Percentiles rank a stretch among this genome's conserved stretches.
Evolutionary conservation across 371 early-diverging fungal genomes (phyloP).

Genomic region (Mortierella sp.): DNA sequence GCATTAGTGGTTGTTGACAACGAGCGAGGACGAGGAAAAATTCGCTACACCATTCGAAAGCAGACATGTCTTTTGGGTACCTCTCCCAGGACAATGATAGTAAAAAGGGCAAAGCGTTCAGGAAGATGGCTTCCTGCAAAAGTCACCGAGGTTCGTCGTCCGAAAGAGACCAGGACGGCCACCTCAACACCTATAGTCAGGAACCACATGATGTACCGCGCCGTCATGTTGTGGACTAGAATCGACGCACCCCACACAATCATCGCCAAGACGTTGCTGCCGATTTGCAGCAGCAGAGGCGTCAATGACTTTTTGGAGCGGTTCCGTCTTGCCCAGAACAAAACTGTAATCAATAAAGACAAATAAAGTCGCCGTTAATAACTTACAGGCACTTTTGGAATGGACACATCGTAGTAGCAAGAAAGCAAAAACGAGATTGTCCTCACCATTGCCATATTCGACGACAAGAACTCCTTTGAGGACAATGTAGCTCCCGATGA

Average conservation of each 20-base stretch:
- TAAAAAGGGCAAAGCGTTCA: slow-evolving; percentile 70
- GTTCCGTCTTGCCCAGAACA: slow-evolving; percentile 60
- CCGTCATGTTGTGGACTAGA: slow-evolving; percentile 53
- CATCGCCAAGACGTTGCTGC: slow-evolving; percentile 60
- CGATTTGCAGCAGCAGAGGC: slow-evolving; percentile 39
- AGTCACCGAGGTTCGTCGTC: slow-evolving; percentile 64
- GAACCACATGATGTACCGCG: slow-evolving; percentile 66
- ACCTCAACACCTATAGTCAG: slow-evolving; percentile 63
- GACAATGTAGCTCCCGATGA: slow-evolving; percentile 57
- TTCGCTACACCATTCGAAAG: too few relatives aligned
- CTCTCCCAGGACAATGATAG: slow-evolving; percentile 67
- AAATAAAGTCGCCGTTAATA: neutral
- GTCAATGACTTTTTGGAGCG: slow-evolving; percentile 41
- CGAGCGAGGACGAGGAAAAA: too few relatives aligned
- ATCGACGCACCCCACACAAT: slow-evolving; percentile 67
- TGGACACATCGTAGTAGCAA: neutral
- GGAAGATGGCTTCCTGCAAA: slow-evolving; percentile 70
- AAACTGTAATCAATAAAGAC: slow-evolving; percentile 55
- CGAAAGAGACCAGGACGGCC: slow-evolving; percentile 59
- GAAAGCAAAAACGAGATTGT: neutral
- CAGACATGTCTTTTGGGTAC: neutral
- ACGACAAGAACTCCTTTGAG: slow-evolving; percentile 64
- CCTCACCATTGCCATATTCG: slow-evolving; percentile 70
- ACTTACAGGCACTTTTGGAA: neutral
- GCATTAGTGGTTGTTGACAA: neutral